phyloP scores from a whole-genome alignment of 768 basidiomycete species.

The Suillus decipiens region DNA sequence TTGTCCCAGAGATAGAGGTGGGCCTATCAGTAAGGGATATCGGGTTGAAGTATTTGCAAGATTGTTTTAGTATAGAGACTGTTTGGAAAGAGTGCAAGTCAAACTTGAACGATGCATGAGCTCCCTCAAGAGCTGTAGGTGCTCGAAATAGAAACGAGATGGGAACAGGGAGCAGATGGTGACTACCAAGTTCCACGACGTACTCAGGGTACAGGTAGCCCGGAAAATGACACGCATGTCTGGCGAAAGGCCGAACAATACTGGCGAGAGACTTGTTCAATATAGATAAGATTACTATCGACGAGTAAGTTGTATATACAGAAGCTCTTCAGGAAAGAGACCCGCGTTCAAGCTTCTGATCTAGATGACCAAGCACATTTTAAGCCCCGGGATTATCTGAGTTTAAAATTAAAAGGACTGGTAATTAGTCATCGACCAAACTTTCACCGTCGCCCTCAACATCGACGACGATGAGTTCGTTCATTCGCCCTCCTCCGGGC shows the following conservation, averaged over 20 bases:
- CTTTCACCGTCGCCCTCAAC: conserved; percentile 31
- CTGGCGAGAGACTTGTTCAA: background rate
- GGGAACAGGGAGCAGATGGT: background rate
- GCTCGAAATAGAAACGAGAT: background rate
- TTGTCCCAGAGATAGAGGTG: background rate
- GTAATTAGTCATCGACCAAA: conserved; percentile 27
- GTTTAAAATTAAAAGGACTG: conserved; percentile 17
- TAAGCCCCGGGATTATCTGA: conserved; percentile 19
- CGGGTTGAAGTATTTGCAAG: background rate
- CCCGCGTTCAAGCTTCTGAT: too few relatives aligned
- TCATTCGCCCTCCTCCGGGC: conserved; percentile 35
- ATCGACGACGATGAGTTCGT: conserved; percentile 34
- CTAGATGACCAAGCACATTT: background rate
- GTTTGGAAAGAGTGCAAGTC: background rate
- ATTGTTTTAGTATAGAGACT: background rate
- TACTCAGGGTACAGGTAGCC: background rate
- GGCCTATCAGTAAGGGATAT: too few relatives aligned
- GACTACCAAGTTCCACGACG: background rate
- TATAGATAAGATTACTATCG: too few relatives aligned
- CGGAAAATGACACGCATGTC: background rate
- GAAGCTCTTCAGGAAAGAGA: background rate
- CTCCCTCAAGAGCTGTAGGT: background rate
- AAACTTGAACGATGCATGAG: background rate
- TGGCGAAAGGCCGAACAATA: background rate
- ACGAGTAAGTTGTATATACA: too few relatives aligned